These are phyloP conservation scores for Rauvolfia tetraphylla DNA, from an alignment of 257 asterid species.

Conservation along the genomic window DNA sequence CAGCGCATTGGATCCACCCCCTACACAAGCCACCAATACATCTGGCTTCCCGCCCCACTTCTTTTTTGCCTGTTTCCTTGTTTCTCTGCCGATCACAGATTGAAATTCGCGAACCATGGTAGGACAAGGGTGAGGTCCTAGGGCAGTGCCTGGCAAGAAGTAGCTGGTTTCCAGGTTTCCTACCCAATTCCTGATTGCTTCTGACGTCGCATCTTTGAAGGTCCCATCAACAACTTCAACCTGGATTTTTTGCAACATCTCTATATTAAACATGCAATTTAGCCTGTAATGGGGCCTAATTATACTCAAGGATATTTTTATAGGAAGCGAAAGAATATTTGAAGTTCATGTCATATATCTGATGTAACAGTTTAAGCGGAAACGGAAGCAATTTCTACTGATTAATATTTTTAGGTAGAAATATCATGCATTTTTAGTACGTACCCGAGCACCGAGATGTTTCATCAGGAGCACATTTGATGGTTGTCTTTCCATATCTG, in stretches of 20 bases:
- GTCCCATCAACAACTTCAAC: constrained; percentile 44
- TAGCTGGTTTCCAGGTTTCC: constrained; percentile 45
- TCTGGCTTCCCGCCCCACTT: constrained; percentile 82
- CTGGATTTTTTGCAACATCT: constrained; percentile 14
- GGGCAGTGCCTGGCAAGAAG: constrained; percentile 53
- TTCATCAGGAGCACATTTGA: constrained; percentile 54
- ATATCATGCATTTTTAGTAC: neutral
- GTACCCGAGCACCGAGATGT: constrained; percentile 71
- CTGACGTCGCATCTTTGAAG: constrained; percentile 75
- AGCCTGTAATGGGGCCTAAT: neutral
- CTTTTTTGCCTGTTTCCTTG: constrained; percentile 52
- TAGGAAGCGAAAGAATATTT: neutral
- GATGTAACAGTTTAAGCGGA: no score
- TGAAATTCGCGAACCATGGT: constrained; percentile 72
- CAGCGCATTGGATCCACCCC: constrained; percentile 73
- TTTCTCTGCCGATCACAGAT: constrained; percentile 69
- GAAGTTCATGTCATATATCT: neutral
- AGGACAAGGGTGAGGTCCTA: constrained; percentile 82
- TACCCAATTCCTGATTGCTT: constrained; percentile 68
- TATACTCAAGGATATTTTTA: no score
- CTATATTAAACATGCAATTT: neutral
- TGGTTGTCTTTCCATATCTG: constrained; percentile 55
- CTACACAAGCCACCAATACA: constrained; percentile 67
- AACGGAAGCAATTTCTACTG: neutral
- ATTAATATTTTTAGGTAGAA: no score